phyloP scores from a whole-genome alignment of 331 rosid genomes.

The Quercus tomentella region DNA sequence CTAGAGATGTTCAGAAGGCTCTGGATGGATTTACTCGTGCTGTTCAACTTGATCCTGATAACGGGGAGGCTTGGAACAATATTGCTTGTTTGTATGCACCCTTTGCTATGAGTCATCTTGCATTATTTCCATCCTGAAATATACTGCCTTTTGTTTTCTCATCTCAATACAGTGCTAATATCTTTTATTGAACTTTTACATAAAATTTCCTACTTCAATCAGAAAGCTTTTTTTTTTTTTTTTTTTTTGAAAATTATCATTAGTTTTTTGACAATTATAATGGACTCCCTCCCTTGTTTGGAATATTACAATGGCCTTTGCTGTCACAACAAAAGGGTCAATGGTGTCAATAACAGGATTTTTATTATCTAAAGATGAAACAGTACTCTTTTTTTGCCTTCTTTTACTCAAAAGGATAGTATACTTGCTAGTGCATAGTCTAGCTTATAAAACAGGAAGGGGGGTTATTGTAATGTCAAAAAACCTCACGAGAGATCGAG shows the following conservation, averaged over 20 bases:
- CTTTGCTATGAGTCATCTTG: conserved; percentile 7
- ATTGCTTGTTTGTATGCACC: conserved; percentile 88
- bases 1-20: conserved; percentile 88
- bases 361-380: neutral
- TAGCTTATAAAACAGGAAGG: neutral
- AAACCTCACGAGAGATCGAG: neutral
- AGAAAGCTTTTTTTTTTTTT: neutral
- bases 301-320: neutral
- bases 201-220: neutral
- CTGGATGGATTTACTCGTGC: conserved; percentile 94
- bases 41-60: conserved; percentile 96
- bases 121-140: neutral
- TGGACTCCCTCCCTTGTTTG: neutral
- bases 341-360: neutral
- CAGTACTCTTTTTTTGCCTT: neutral
- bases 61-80: conserved; percentile 99
- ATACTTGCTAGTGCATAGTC: neutral
- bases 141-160: neutral
- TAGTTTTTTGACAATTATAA: neutral
- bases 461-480: neutral
- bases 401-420: neutral
- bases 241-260: neutral
- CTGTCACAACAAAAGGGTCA: neutral
- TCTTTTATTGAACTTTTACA: neutral
- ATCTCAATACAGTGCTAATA: neutral